Evolutionary conservation across 2,329 filamentous ascomycete species (phyloP).

Genomic region (Botryosphaeria dothidea): DNA sequence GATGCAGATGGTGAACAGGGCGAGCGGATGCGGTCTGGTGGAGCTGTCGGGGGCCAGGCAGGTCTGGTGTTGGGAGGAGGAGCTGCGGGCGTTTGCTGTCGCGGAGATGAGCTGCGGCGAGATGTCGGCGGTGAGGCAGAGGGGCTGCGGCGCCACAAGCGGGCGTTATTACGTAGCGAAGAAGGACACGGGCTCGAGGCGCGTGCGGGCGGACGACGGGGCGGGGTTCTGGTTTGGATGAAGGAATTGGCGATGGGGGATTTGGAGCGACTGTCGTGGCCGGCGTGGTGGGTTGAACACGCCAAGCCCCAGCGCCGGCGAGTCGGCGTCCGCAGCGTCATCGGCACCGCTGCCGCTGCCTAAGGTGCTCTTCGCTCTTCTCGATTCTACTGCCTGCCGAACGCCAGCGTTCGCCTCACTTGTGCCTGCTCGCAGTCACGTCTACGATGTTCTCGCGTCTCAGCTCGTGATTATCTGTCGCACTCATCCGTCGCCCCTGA

Average conservation of each 20-base stretch:
- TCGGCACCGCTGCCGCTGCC: not conserved
- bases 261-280: conserved; percentile 13
- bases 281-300: conserved; percentile 12
- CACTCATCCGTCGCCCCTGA: not conserved
- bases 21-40: not conserved
- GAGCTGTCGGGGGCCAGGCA: not conserved
- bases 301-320: not conserved
- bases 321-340: conserved; percentile 1
- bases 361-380: not conserved
- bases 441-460: too few relatives aligned
- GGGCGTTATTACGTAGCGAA: conserved; percentile 7
- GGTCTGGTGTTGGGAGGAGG: conserved; percentile 17
- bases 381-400: too few relatives aligned
- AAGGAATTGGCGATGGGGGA: conserved; percentile 15
- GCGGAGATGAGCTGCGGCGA: conserved; percentile 19
- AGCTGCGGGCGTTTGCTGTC: conserved; percentile 15
- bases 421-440: too few relatives aligned
- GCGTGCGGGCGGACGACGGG: conserved; percentile 1
- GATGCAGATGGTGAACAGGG: not conserved
- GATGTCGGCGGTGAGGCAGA: conserved; percentile 19
- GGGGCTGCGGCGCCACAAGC: conserved; percentile 14
- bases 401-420: not conserved
- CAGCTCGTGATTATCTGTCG: not conserved
- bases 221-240: conserved; percentile 2
- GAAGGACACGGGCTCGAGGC: not conserved